phyloP scores from a whole-genome alignment of 495 filamentous ascomycete species.

The Xylaria palmicola region DNA sequence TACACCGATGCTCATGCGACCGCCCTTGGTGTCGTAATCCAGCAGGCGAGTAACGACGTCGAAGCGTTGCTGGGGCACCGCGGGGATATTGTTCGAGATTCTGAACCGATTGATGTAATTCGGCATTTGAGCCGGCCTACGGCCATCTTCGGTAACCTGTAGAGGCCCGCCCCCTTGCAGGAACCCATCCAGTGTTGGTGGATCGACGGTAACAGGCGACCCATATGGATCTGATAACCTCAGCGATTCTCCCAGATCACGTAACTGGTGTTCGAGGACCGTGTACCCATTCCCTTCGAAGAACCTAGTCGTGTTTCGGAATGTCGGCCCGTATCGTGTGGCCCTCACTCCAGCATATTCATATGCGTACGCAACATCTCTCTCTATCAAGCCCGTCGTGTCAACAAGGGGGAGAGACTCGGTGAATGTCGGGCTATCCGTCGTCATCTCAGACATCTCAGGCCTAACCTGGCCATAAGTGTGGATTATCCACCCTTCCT shows the following conservation, averaged over 20 bases:
- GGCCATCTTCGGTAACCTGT: conserved; percentile 5
- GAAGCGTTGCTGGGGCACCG: background rate
- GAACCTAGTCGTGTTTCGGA: background rate
- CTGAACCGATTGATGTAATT: conserved; percentile 11
- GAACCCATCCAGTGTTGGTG: conserved; percentile 6
- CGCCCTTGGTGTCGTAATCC: background rate
- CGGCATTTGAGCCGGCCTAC: conserved; percentile 7
- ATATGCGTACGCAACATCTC: background rate
- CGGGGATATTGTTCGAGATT: conserved; percentile 7
- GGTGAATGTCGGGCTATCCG: conserved; percentile 5
- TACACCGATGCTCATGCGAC: conserved; percentile 3
- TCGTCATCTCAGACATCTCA: conserved; percentile 1
- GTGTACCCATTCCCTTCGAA: conserved; percentile 3
- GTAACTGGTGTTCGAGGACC: conserved; percentile 2
- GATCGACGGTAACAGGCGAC: conserved; percentile 6
- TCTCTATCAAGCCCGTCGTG: background rate
- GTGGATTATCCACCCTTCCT: conserved; percentile 7
- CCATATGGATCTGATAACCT: background rate
- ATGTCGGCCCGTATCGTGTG: conserved; percentile 7
- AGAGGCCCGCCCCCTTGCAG: conserved; percentile 7
- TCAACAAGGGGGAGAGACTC: conserved; percentile 7
- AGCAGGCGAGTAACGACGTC: conserved; percentile 12
- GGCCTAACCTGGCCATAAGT: background rate
- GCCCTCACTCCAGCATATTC: background rate
- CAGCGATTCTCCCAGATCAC: conserved; percentile 1